Base-by-base conservation (phyloP, 2,329 filamentous ascomycete species). In the Trichoderma brevicompactum region DNA sequence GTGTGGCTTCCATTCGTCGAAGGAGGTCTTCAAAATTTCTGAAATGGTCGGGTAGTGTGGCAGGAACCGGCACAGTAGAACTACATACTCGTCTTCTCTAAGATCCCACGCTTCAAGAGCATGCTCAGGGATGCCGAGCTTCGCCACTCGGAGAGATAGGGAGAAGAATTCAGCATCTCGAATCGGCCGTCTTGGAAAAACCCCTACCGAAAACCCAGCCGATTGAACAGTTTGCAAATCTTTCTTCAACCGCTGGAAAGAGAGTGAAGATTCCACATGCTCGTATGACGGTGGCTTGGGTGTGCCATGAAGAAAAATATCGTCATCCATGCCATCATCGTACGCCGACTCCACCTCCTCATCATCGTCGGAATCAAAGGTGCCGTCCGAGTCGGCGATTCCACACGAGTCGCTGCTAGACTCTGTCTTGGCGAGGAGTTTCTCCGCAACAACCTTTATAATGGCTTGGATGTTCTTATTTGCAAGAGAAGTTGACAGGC, bases 51-150 rank as follows among this genome's bases (percentile, higher is more conserved):
- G 82, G 75, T 96, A 96, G 0, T 80, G 82, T n/a, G 76, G 75
- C 0, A 81, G 78, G 69, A 90, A 90, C 41, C 84, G 84, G 49
- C 95, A 83, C 23, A 97, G 79, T 5, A 96, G 80, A 5, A 94
- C 84, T 44, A 96, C 75, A 71, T 94, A 94, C 40, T 93, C 89
- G 0, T 81, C 76, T 0, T 81, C 77, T 13, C 84, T 77, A 10
- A 97, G 75, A 66, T 89, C 84, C 93, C 93, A 97, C 1, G 92
- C 91, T 71, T 89, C 83, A 76, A 92, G 85, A 0, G 87, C 88
- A 72, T 94, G 91, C 43, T 89, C 83, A 0, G 91, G 89, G 12
- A 97, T 85, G 0, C 85, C 87, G 1, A 97, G 83, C 70, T 90
- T 90, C 4, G 83, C 80, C 36, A 91, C 85, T 4, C 87, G 87